Evolutionary conservation across 441 rosid genomes (phyloP).

Genomic region (Populus hybrid): DNA sequence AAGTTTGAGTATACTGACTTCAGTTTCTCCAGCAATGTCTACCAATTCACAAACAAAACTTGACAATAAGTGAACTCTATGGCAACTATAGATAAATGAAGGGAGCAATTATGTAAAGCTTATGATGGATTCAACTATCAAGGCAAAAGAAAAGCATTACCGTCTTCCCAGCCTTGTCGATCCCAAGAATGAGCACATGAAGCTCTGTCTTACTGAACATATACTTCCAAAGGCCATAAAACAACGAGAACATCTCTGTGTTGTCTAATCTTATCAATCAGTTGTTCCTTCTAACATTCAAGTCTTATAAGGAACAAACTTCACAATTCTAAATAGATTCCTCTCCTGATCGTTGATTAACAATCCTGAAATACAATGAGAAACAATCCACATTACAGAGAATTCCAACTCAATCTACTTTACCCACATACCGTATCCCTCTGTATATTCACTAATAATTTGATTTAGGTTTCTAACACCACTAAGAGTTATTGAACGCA

Average conservation of each 20-base stretch:
- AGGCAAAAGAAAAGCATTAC: constrained; percentile 36
- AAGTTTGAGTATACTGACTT: constrained; percentile 73
- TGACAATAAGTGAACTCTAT: constrained; percentile 5
- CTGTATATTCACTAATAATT: not conserved
- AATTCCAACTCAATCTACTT: not conserved
- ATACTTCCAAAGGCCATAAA: constrained; percentile 90
- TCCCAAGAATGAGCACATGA: constrained; percentile 95
- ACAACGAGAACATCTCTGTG: constrained; percentile 88
- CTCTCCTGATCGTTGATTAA: constrained; percentile 13
- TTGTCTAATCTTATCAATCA: constrained; percentile 11
- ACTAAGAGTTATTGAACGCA: not conserved
- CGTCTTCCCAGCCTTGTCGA: constrained; percentile 94
- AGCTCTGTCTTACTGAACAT: constrained; percentile 84
- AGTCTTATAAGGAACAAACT: constrained; percentile 8
- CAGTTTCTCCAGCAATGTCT: constrained; percentile 93
- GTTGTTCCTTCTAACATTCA: constrained; percentile 23
- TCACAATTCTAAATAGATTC: constrained; percentile 9
- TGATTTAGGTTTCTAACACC: not conserved
- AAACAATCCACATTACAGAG: not conserved
- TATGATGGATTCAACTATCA: not conserved
- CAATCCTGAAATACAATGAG: constrained; percentile 20
- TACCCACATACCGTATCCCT: not conserved
- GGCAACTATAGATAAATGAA: not conserved
- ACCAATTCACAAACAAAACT: constrained; percentile 15
- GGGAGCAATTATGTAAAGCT: not conserved